Evolutionary conservation across 2,329 filamentous ascomycete genomes (phyloP).

Genomic region (Sporothrix brasiliensis): DNA sequence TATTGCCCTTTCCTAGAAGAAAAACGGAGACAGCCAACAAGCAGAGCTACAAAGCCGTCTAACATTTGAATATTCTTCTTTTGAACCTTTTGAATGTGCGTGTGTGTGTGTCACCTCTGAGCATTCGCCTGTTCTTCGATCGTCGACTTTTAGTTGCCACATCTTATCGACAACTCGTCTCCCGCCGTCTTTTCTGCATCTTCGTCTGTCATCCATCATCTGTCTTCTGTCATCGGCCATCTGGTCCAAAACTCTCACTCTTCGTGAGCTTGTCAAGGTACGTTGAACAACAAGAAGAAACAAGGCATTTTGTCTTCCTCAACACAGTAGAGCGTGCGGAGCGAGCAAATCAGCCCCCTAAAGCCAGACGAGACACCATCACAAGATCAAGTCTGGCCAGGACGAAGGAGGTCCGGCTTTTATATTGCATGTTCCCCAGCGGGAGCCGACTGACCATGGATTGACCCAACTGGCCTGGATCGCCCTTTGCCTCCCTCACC

Average conservation of each 20-base stretch:
- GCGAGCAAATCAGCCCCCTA: background rate
- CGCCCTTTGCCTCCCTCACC: background rate
- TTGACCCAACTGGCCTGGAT: background rate
- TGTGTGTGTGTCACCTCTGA: slow-evolving; percentile 17
- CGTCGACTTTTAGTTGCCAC: background rate
- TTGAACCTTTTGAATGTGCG: slow-evolving; percentile 2
- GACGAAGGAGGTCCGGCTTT: background rate
- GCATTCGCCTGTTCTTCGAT: background rate
- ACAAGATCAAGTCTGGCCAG: background rate
- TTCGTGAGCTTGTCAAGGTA: slow-evolving; percentile 14
- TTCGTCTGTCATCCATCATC: slow-evolving; percentile 8
- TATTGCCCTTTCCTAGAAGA: slow-evolving; percentile 9
- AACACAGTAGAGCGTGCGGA: background rate
- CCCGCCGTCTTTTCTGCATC: background rate
- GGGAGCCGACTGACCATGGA: slow-evolving; percentile 16
- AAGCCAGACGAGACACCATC: background rate
- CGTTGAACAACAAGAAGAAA: background rate
- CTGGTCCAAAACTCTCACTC: background rate
- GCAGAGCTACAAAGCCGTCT: slow-evolving; percentile 3
- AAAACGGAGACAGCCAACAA: background rate
- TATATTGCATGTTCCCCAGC: slow-evolving; percentile 29
- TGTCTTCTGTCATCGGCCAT: background rate
- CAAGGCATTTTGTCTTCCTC: background rate
- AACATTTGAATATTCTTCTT: background rate
- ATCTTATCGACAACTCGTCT: background rate